Evolutionary conservation across 805 yeast species (phyloP).

Genomic region (Sugiyamaella smithiae): DNA sequence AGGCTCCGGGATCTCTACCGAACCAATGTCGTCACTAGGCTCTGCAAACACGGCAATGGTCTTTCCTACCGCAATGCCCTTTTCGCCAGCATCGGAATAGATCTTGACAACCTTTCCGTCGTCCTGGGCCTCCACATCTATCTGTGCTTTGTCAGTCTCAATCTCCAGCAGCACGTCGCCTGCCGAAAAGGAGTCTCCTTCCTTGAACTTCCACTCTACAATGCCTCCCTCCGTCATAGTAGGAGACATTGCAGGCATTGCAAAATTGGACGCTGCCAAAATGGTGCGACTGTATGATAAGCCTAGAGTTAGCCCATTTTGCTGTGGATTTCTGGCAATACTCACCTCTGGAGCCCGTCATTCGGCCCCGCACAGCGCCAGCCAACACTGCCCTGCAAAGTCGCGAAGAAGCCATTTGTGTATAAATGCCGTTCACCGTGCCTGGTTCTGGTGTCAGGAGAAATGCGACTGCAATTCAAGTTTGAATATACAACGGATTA

Average conservation of each 20-base stretch:
- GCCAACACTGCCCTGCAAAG: background rate
- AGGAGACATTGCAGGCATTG: constrained; percentile 99
- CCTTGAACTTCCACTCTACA: constrained; percentile 82
- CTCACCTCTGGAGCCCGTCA: background rate
- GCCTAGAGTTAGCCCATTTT: background rate
- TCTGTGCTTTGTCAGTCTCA: constrained; percentile 96
- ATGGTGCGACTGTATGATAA: background rate
- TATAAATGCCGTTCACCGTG: background rate
- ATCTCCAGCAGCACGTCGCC: constrained; percentile 97
- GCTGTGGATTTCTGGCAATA: background rate
- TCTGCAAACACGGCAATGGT: constrained; percentile 91
- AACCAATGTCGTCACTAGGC: constrained; percentile 72
- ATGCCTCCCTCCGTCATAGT: constrained; percentile 97
- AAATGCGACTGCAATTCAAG: background rate
- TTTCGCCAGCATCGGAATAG: constrained; percentile 62
- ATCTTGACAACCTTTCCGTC: constrained; percentile 89
- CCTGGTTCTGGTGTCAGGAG: background rate
- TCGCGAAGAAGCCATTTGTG: constrained; percentile 2
- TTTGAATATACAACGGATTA: background rate
- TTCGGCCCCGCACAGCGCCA: background rate
- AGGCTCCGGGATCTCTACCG: constrained; percentile 54
- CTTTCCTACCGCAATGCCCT: constrained; percentile 77
- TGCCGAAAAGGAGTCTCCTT: constrained; percentile 66
- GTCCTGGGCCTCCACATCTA: constrained; percentile 95
- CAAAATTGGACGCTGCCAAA: constrained; percentile 45